A percentile compares a stretch with the other conserved stretches of the same genome.
Conservation (phyloP, 2,329 filamentous ascomycete genomes). For the Gaeumannomyces tritici region DNA sequence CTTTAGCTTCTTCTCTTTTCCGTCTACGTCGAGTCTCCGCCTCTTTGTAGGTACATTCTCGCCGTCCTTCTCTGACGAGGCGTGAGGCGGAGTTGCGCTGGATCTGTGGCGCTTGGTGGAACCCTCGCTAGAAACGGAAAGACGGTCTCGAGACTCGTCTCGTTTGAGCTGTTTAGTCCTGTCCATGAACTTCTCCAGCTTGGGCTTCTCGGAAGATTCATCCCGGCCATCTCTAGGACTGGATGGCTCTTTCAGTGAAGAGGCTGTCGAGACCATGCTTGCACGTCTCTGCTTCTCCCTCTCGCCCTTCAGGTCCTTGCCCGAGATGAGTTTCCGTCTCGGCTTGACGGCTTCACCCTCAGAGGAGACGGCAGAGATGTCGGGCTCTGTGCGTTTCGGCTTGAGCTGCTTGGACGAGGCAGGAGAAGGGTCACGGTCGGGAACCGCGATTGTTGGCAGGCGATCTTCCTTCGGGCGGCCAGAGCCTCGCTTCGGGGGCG, state of each 20-base stretch:
- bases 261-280: slow-evolving; percentile 47
- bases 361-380: slow-evolving; percentile 40
- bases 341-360: slow-evolving; percentile 50
- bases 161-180: slow-evolving; percentile 51
- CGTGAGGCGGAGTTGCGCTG: slow-evolving; percentile 49
- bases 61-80: slow-evolving; percentile 42
- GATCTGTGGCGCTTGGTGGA: slow-evolving; percentile 48
- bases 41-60: slow-evolving; percentile 43
- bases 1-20: slow-evolving; percentile 37
- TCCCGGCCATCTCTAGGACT: slow-evolving; percentile 44
- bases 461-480: slow-evolving; percentile 46
- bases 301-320: slow-evolving; percentile 50
- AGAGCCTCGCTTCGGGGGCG: slow-evolving; percentile 39
- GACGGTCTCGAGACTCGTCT: slow-evolving; percentile 48
- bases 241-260: slow-evolving; percentile 40
- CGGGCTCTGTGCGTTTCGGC: slow-evolving; percentile 43
- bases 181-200: slow-evolving; percentile 48
- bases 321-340: slow-evolving; percentile 53
- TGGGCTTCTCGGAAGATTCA: slow-evolving; percentile 37
- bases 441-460: slow-evolving; percentile 33
- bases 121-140: slow-evolving; percentile 38
- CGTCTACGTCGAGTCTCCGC: slow-evolving; percentile 45
- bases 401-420: slow-evolving; percentile 38
- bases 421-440: slow-evolving; percentile 45
- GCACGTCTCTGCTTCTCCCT: slow-evolving; percentile 48